Evolutionary conservation across 2,329 filamentous ascomycete genomes (phyloP).

Genomic region (Harringtonia aguacate): DNA sequence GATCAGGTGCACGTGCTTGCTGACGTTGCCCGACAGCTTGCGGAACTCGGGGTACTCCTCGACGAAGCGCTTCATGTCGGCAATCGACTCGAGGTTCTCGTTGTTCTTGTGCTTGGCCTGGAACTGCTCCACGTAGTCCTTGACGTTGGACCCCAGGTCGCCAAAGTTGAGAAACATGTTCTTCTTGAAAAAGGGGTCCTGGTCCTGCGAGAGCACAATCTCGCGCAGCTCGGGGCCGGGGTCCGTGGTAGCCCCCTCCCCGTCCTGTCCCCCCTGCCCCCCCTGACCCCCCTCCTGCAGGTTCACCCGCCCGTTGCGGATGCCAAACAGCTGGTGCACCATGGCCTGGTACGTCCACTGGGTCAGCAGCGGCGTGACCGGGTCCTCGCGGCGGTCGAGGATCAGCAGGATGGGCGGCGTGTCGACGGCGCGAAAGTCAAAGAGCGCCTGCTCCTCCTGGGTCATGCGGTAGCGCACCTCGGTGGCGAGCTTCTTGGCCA

Average conservation of each 20-base stretch:
- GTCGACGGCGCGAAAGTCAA: constrained; percentile 91
- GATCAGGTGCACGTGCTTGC: constrained; percentile 94
- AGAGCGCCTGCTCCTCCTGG: constrained; percentile 91
- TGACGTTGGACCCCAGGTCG: constrained; percentile 89
- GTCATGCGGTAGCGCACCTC: constrained; percentile 89
- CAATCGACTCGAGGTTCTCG: constrained; percentile 91
- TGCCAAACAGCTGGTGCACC: constrained; percentile 92
- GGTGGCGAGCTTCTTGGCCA: constrained; percentile 86
- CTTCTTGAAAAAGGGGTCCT: constrained; percentile 97
- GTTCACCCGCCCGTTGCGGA: constrained; percentile 89
- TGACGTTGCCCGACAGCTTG: constrained; percentile 93
- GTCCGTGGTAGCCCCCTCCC: constrained; percentile 50
- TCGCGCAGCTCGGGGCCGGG: constrained; percentile 81
- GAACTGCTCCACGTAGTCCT: constrained; percentile 97
- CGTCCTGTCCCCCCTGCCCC: constrained; percentile 24
- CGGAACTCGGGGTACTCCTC: constrained; percentile 98
- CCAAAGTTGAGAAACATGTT: constrained; percentile 99
- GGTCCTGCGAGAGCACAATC: constrained; percentile 90
- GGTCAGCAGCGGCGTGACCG: constrained; percentile 84
- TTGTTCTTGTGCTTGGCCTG: constrained; percentile 96
- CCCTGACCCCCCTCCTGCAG: constrained; percentile 66
- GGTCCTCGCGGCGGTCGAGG: constrained; percentile 85
- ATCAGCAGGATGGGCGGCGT: constrained; percentile 88
- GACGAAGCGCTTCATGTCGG: constrained; percentile 98
- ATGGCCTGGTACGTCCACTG: constrained; percentile 99